A percentile compares a stretch with the other conserved stretches of the same genome.
Evolutionary conservation across 768 basidiomycete genomes (phyloP).

Genomic region (Agaricus sinodeliciosus): DNA sequence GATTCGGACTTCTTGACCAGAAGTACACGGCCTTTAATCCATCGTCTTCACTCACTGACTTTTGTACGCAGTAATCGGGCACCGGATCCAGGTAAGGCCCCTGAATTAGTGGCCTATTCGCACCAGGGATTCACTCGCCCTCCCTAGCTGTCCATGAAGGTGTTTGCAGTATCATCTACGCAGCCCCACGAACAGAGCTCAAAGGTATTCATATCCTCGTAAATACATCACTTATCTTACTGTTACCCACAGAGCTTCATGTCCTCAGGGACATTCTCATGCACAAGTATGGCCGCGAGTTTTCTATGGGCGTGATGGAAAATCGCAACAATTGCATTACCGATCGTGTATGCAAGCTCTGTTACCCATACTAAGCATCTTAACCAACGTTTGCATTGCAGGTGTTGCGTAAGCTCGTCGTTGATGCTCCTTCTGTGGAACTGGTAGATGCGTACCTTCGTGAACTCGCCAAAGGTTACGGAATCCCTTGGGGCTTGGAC

Average conservation of each 20-base stretch:
- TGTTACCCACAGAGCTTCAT: conserved; percentile 64
- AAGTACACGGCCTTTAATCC: conserved; percentile 42
- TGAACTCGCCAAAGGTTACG: conserved; percentile 88
- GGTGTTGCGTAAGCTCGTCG: conserved; percentile 70
- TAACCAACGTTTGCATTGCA: conserved; percentile 21
- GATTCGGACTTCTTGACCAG: conserved; percentile 88
- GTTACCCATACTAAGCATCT: neutral
- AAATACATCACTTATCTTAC: neutral
- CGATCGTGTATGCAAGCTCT: conserved; percentile 55
- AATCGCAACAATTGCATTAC: conserved; percentile 78
- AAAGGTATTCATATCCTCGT: conserved; percentile 48
- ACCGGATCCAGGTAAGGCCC: conserved; percentile 73
- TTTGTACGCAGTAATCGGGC: conserved; percentile 51
- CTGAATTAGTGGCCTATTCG: neutral
- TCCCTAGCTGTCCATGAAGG: conserved; percentile 55
- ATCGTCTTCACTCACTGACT: conserved; percentile 12
- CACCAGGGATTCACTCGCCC: neutral
- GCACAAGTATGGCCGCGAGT: conserved; percentile 94
- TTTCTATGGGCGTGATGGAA: conserved; percentile 79
- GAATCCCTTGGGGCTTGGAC: conserved; percentile 55
- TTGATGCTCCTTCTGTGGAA: conserved; percentile 61
- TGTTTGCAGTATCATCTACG: conserved; percentile 82
- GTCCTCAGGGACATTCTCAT: conserved; percentile 88
- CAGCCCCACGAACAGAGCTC: conserved; percentile 85
- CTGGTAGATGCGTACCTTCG: conserved; percentile 84